Base-by-base conservation (phyloP, 129 eudicot species). In the Lactuca saligna region DNA sequence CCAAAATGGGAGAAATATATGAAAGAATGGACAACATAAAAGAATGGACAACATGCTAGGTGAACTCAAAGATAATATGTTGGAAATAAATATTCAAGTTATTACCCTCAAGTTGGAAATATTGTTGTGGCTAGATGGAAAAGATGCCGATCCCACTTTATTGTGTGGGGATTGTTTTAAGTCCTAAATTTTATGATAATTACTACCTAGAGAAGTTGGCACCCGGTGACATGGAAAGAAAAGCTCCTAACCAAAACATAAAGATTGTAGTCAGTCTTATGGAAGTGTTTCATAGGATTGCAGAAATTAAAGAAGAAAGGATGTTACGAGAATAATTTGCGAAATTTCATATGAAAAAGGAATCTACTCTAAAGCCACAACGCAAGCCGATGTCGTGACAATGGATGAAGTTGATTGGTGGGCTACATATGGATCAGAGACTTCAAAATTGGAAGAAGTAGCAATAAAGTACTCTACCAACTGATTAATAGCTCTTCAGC, bases 1-100 rank as follows among this genome's bases (percentile, higher is more conserved):
- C 70, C 16, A 29, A 54, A 41, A 51, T 46, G n/a, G 71, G 71
- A 4, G 65, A 73, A 31, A 59, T 73, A 7, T 73, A 75, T 56
- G 61, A 67, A 8, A 54, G 25, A 16, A 56, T 73, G 31, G n/a
- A n/a, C n/a, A n/a, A n/a, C n/a, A n/a, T n/a, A n/a, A n/a, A n/a
- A n/a, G n/a, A n/a, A n/a, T n/a, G n/a, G 71, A 66, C 32, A 66
- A 66, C 13, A 11, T 50, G 42, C 3, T 66, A 12, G 46, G 59
- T 10, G 61, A 41, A 25, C 20, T 17, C 7, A 41, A 63, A 41
- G 68, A 39, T 25, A n/a, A 3, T 1, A 57, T 57, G 62, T 3
- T 9, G 12, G 37, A 57, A 57, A 20, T 29, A 57, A 50, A 50
- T 50, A 5, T 1, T 5, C 35, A 6, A 34, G 2, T 34, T 17